Evolutionary conservation across 345 rosid genomes (phyloP).

Genomic region (Adansonia digitata): DNA sequence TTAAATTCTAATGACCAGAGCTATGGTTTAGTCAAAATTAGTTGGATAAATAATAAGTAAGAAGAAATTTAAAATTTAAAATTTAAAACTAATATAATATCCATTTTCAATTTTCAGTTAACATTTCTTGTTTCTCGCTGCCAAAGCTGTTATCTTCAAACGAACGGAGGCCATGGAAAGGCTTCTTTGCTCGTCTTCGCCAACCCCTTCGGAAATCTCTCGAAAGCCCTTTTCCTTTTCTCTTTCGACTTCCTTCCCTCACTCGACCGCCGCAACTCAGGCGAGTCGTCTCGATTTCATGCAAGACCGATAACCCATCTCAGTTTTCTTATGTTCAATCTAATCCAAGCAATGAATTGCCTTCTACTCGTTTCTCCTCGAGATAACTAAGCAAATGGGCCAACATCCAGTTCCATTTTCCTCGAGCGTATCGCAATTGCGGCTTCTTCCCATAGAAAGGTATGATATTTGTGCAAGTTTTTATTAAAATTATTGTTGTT

Average conservation of each 20-base stretch:
- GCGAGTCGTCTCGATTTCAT: constrained; percentile 43
- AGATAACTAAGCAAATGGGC: constrained; percentile 25
- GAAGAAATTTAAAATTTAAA: too few relatives aligned
- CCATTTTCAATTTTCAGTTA: constrained; percentile 19
- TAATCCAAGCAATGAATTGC: constrained; percentile 9
- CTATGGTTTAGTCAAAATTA: neutral
- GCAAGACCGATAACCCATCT: constrained; percentile 28
- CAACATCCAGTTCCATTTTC: constrained; percentile 25
- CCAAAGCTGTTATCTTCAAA: constrained; percentile 28
- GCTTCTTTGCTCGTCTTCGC: too few relatives aligned
- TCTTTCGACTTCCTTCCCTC: constrained; percentile 19
- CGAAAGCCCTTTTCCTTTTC: too few relatives aligned
- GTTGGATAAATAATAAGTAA: too few relatives aligned
- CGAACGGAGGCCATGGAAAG: constrained; percentile 43
- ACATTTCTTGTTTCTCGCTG: neutral
- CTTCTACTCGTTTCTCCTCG: constrained; percentile 18
- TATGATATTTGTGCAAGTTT: constrained; percentile 13
- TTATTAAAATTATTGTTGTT: neutral
- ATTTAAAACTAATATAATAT: neutral
- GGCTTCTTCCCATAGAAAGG: constrained; percentile 48
- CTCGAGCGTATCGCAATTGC: constrained; percentile 29
- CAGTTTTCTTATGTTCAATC: constrained; percentile 12
- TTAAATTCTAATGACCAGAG: too few relatives aligned
- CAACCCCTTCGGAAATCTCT: neutral
- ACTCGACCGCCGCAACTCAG: constrained; percentile 26